Evolutionary conservation across 176 grass and related monocot genomes (phyloP).

Genomic region (Raddia distichophylla): DNA sequence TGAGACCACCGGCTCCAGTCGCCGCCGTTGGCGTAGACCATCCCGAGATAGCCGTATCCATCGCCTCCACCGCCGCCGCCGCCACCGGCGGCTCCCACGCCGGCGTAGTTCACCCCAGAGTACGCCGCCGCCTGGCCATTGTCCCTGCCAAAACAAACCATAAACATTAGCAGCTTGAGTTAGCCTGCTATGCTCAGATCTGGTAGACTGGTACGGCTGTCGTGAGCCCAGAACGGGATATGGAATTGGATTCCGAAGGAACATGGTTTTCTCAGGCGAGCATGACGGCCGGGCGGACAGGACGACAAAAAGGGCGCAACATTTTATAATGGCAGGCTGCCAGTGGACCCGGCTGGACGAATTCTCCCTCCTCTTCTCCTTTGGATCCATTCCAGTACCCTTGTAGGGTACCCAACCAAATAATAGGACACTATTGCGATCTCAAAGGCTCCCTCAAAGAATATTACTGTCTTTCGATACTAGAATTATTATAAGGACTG

Average conservation of each 20-base stretch:
- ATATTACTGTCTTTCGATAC: not conserved
- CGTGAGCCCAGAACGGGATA: not conserved
- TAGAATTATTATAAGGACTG: not conserved
- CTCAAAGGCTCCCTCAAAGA: not conserved
- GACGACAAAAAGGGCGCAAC: not conserved
- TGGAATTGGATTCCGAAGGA: constrained; percentile 37
- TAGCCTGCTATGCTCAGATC: constrained; percentile 42
- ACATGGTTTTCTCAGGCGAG: not conserved
- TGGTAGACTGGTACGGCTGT: constrained; percentile 32
- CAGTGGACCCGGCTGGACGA: not conserved
- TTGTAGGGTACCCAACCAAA: not conserved
- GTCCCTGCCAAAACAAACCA: constrained; percentile 42
- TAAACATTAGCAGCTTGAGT: not conserved
- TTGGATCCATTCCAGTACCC: constrained; percentile 1
- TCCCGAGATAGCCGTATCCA: constrained; percentile 51
- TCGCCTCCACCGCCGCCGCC: not conserved
- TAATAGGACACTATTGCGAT: constrained; percentile 3
- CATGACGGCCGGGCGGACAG: not conserved
- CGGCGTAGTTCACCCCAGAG: constrained; percentile 54
- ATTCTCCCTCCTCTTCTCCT: not conserved
- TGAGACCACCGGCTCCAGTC: not conserved
- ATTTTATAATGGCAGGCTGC: not conserved
- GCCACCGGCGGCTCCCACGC: not conserved
- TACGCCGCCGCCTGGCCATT: constrained; percentile 38
- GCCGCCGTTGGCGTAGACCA: constrained; percentile 56